Evolutionary conservation across 2,329 filamentous ascomycete genomes (phyloP), one percentile per base, ranked within the genome.

Genomic region (Epicoccum sorghinum): DNA sequence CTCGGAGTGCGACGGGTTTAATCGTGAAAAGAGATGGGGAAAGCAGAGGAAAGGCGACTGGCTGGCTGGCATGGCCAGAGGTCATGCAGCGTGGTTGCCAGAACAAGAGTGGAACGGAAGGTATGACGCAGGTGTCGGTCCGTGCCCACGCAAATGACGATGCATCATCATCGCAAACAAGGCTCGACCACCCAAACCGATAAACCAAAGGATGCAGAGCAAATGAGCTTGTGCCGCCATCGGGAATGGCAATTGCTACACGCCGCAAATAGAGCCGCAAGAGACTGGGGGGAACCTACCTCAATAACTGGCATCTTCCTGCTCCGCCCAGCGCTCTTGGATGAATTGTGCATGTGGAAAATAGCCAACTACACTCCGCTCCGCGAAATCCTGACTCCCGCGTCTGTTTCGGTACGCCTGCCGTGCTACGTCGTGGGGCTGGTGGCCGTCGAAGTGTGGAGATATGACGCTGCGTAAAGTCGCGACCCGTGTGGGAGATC

Each of bases 281-380:
- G 32, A 52, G 27, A 38, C 27, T 53, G 43, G 40, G 27, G 14
- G 14, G 18, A 27, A 55, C 71, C 67, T 59, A 74, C 71, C 69
- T 73, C 70, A 7, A 74, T 72, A 1, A 73, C 66, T 4, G 70
- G 60, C 64, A 68, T 70, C 59, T 59, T 70, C 52, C 57, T 61
- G 55, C 59, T 64, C 42, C 60, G 59, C 41, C 61, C 55, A 39
- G 51, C 46, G 30, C 58, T 57, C 18, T 55, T 59, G 5, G 57
- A 47, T 25, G 55, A 59, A 55, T 37, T 58, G 33, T 56, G 53
- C 47, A 60, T 69, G 23, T 63, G 60, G 64, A 7, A 67, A 65
- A 41, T 43, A 40, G 27, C 42, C 14, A 24, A 10, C 27, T 33
- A 41, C 9, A 18, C 37, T 51, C 33, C 33, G 14, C 37, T 51